Evolutionary conservation across 2,329 filamentous ascomycete species (phyloP), one percentile per base, ranked within the genome.

Genomic region (Xylaria sp.): DNA sequence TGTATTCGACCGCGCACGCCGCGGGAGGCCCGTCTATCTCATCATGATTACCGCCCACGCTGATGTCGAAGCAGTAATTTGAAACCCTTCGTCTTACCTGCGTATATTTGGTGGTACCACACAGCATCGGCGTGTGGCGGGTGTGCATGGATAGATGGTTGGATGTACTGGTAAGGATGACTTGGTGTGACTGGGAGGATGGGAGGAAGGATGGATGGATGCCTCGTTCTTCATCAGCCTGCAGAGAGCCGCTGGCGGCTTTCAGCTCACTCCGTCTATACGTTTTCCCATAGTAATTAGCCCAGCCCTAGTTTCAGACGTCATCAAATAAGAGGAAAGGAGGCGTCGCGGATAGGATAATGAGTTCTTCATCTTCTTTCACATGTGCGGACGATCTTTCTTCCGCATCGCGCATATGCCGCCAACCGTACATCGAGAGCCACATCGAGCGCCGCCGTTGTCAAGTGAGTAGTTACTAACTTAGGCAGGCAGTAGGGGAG

Each of bases 361-460:
- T 54, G 13, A n/a, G 15, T 5, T 5, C 13, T 23, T 28, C 12
- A 23, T 8, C 36, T 39, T 4, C n/a, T 15, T n/a, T n/a, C 39
- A 43, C 36, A 25, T 15, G 28, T 31, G 33, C 51, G 51, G 36
- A 56, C 33, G 20, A 56, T 36, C 31, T 7, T 4, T 33, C 41
- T n/a, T 1, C 18, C 49, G 33, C 49, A 23, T 33, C 36, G 33
- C 51, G 41, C 36, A 54, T 41, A 55, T 60, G 28, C 33, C 36
- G 41, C 48, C 51, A 61, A 49, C 56, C 33, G 36, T 51, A 48
- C 55, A 46, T 59, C 25, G 46, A 60, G 25, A 25, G 33, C 23
- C 23, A 23, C 39, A 25, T 23, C 6, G 55, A 10, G 3, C 18
- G 52, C 31, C n/a, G 52, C 18, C 18, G 41, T 41, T 20, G 54